These are phyloP conservation scores for Taphrina wiesneri DNA, from an alignment of 1,139 yeast genomes.

Conservation along the genomic window DNA sequence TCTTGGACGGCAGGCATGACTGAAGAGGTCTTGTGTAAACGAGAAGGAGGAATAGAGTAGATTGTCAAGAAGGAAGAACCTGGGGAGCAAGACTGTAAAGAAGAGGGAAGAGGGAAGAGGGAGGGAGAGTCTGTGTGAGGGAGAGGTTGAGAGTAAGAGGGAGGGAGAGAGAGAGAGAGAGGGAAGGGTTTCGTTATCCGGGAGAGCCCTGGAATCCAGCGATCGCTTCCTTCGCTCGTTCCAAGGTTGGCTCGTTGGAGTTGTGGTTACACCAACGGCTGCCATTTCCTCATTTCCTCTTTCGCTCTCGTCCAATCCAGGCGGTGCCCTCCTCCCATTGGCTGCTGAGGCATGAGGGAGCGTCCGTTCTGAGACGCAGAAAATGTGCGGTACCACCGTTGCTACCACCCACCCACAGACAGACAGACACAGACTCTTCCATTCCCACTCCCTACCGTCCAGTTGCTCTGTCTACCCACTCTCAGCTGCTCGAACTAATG, in stretches of 20 bases:
- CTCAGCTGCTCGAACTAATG: too few relatives aligned
- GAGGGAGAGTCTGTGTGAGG: not conserved
- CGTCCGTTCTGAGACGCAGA: too few relatives aligned
- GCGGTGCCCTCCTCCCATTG: not conserved
- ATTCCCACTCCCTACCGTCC: too few relatives aligned
- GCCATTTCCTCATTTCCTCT: not conserved
- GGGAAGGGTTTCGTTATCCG: not conserved
- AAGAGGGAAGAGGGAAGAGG: not conserved
- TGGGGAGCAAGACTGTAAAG: not conserved
- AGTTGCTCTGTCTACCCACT: too few relatives aligned
- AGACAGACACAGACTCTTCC: too few relatives aligned
- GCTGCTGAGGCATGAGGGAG: not conserved
- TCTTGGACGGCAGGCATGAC: conserved; percentile 14
- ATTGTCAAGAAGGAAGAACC: not conserved
- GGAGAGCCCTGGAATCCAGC: not conserved
- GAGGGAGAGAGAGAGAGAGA: not conserved
- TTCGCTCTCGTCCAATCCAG: not conserved
- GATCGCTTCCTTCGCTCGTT: not conserved
- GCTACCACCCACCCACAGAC: too few relatives aligned
- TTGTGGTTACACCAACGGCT: not conserved
- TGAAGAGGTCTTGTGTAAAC: not conserved
- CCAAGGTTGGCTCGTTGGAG: too few relatives aligned
- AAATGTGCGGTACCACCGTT: too few relatives aligned
- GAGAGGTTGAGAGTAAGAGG: not conserved
- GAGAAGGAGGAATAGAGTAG: not conserved